Base-by-base conservation (phyloP, 805 yeast genomes). In the Myxozyma neotropica region DNA sequence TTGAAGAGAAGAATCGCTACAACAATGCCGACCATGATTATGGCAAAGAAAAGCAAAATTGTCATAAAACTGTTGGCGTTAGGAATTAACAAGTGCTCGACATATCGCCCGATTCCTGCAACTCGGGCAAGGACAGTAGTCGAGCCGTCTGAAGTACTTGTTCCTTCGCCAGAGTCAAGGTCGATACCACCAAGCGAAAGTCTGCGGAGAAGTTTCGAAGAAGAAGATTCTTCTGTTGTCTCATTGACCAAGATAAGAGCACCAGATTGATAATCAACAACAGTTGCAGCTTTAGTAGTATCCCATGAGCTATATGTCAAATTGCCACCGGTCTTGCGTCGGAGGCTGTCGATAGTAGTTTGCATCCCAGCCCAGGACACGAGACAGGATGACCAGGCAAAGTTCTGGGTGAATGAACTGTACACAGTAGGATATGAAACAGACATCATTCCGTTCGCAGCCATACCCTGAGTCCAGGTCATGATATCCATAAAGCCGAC, bases 301-400 rank as follows among this genome's bases (percentile, higher is more conserved):
- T 35, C 24, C 31, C 57, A 63, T 8, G 70, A 64, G n/a, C 61
- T 54, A 31, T 31, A 48, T 4, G 71, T 64, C 26, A 65, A 54
- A 44, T 71, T 72, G 12, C 75, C 75, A 15, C 73, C 74, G 7
- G 75, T 69, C 19, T 56, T 33, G 8, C 59, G 47, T 19, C 75
- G 48, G 33, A 72, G 43, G 36, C 44, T 52, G 57, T 72, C 74
- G 51, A 72, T 69, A n/a, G 71, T 57, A 8, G 29, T 53, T 64
- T 73, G 73, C 63, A 73, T 49, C 4, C 65, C 67, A 10, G 48
- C 45, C 73, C 73, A 72, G 15, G 72, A 63, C 17, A 72, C 60
- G 49, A 72, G 56, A 17, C 71, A 72, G n/a, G 64, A 55, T 8
- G 71, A 64, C 75, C 75, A 73, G 15, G 70, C 73, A 46, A 73